phyloP scores from a whole-genome alignment of 2,329 filamentous ascomycete genomes.

The Phaeosphaeriaceae sp. region DNA sequence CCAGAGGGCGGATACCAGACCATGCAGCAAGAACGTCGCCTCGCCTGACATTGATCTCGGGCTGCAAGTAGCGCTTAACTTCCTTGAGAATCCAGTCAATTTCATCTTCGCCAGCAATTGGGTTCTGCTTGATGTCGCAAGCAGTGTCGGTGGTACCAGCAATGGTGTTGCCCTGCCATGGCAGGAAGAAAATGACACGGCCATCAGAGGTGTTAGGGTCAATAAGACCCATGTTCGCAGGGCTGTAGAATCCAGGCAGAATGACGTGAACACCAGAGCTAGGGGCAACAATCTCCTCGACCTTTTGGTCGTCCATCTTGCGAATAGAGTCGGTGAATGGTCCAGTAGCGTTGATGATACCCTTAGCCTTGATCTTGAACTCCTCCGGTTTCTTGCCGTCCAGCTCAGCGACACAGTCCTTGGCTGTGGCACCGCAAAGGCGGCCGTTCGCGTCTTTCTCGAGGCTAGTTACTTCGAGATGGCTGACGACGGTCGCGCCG shows the following conservation, averaged over 20 bases:
- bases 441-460: slow-evolving; percentile 76
- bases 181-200: slow-evolving; percentile 90
- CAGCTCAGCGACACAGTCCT: slow-evolving; percentile 71
- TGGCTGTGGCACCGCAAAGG: slow-evolving; percentile 75
- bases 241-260: slow-evolving; percentile 85
- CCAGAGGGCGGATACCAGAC: slow-evolving; percentile 86
- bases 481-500: slow-evolving; percentile 81
- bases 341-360: slow-evolving; percentile 86
- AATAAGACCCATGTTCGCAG: slow-evolving; percentile 84
- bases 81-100: slow-evolving; percentile 89
- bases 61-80: slow-evolving; percentile 80
- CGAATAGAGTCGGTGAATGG: slow-evolving; percentile 87
- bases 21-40: slow-evolving; percentile 89
- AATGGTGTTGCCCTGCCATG: slow-evolving; percentile 92
- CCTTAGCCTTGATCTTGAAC: slow-evolving; percentile 77
- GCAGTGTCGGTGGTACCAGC: slow-evolving; percentile 86
- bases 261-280: slow-evolving; percentile 87
- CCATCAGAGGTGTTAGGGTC: slow-evolving; percentile 88
- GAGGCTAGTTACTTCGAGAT: slow-evolving; percentile 79
- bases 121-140: slow-evolving; percentile 74
- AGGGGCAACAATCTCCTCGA: slow-evolving; percentile 81
- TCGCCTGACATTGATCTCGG: slow-evolving; percentile 83
- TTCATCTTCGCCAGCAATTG: slow-evolving; percentile 79
- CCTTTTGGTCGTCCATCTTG: slow-evolving; percentile 78
- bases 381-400: slow-evolving; percentile 68